Percentiles rank a stretch among this genome's conserved stretches.
These are phyloP conservation scores for Dothiorella sarmentorum DNA, from an alignment of 2,329 filamentous ascomycete species.

Conservation along the genomic window DNA sequence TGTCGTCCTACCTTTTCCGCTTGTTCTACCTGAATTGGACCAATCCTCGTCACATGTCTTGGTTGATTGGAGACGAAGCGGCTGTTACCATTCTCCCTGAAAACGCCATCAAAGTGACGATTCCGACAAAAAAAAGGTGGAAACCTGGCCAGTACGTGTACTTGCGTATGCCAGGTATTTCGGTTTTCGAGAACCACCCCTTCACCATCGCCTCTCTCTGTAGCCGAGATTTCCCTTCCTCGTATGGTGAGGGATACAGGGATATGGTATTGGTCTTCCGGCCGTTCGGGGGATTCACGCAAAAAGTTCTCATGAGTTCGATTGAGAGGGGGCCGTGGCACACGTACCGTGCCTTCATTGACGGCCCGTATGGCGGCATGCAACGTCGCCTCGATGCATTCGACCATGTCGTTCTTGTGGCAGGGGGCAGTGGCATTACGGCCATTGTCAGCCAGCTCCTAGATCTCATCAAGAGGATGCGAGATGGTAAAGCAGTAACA, in stretches of 20 bases:
- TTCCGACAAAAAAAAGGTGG: constrained; percentile 91
- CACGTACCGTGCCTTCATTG: constrained; percentile 87
- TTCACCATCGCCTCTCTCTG: constrained; percentile 93
- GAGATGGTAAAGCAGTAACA: constrained; percentile 89
- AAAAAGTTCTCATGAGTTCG: constrained; percentile 76
- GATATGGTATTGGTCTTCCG: constrained; percentile 91
- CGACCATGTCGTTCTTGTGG: constrained; percentile 88
- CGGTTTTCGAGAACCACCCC: constrained; percentile 86
- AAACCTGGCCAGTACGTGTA: constrained; percentile 93
- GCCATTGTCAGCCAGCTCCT: constrained; percentile 87
- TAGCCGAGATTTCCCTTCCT: constrained; percentile 88
- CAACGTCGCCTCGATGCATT: constrained; percentile 84
- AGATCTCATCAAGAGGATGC: constrained; percentile 94
- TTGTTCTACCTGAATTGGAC: constrained; percentile 88
- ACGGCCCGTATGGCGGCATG: constrained; percentile 95
- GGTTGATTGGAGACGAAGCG: constrained; percentile 86
- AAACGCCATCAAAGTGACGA: constrained; percentile 91
- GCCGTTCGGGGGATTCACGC: constrained; percentile 87
- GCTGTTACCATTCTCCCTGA: constrained; percentile 86
- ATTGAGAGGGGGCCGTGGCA: constrained; percentile 84
- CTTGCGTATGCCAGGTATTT: constrained; percentile 88
- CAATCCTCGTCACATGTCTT: constrained; percentile 73
- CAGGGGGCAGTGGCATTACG: constrained; percentile 91
- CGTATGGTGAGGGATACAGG: constrained; percentile 81
- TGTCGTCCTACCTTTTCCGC: constrained; percentile 67